Evolutionary conservation across 2,329 filamentous ascomycete species (phyloP), one percentile per base, ranked within the genome.

Genomic region (Aspergillus nomiae): DNA sequence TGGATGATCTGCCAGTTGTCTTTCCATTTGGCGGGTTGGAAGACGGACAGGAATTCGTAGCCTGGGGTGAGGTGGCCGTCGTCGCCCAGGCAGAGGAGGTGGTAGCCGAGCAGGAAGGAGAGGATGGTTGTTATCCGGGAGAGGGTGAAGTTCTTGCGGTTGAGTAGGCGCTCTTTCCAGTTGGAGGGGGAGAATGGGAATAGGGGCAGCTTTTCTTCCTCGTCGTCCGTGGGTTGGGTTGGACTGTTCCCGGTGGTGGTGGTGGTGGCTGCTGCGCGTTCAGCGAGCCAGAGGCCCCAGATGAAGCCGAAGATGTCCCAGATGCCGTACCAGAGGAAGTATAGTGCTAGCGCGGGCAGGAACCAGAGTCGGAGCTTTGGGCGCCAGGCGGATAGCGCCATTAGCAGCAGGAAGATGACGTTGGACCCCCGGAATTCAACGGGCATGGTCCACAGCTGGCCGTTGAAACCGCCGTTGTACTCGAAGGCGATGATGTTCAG

Each of bases 361-460:
- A 63, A 41, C 46, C 55, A 67, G 24, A 68, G 21, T 21, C 69
- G 59, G 9, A 63, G 28, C 26, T 48, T 61, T n/a, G 59, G 50
- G 4, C 58, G 62, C 68, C 69, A 71, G 24, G 63, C 59, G 8
- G 68, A 61, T 21, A 70, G 63, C 1, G 59, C 64, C 5, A 67
- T 48, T 3, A 70, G 63, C 12, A 69, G 57, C 2, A 71, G 61
- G 30, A 69, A 71, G 26, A 70, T 59, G 14, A 67, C 55, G 45
- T 66, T 69, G 4, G 70, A 72, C 4, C 70, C 69, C 4, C 68
- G 59, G 28, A 69, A 67, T 30, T 72, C 70, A 11, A 70, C 41
- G 1, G 68, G 67, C 65, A 72, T 72, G 26, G 69, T 72, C 70
- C 70, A 72, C 1, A 71, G 43, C 34, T 71, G 70, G 4, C 63